phyloP scores from a whole-genome alignment of 768 basidiomycete genomes.

The Rhodotorula toruloides region DNA sequence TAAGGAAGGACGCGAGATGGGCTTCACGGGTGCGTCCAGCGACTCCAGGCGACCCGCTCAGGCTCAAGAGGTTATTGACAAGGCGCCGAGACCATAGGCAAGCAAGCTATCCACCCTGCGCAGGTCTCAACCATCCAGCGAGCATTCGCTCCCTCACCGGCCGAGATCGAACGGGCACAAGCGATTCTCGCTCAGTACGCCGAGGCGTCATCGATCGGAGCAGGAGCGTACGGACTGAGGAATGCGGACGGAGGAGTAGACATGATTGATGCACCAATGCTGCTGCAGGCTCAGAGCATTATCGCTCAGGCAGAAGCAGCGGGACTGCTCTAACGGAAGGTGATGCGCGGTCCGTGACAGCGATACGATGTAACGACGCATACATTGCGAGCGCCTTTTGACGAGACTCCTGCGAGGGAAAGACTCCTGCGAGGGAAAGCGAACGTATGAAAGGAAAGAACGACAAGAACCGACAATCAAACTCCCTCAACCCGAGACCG shows the following conservation, averaged over 20 bases:
- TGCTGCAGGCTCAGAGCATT: constrained; percentile 5
- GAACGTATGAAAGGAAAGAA: too few species aligned
- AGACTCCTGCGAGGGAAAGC: too few species aligned
- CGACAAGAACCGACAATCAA: too few species aligned
- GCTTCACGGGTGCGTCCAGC: constrained; percentile 56
- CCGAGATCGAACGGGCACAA: constrained; percentile 71
- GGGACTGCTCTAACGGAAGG: not conserved
- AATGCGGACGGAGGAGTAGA: constrained; percentile 53
- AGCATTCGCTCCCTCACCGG: constrained; percentile 67
- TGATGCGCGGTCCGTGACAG: not conserved
- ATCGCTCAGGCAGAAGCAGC: not conserved
- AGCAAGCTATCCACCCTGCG: constrained; percentile 88
- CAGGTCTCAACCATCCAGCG: constrained; percentile 73
- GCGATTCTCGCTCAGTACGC: constrained; percentile 66
- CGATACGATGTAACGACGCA: not conserved
- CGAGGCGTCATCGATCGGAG: constrained; percentile 46
- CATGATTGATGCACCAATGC: constrained; percentile 89
- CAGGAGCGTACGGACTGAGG: constrained; percentile 64
- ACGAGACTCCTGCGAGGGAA: too few species aligned
- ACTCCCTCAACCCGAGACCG: too few species aligned
- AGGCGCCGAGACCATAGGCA: not conserved
- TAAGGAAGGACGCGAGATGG: constrained; percentile 68
- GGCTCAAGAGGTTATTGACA: constrained; percentile 43
- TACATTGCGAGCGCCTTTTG: too few species aligned
- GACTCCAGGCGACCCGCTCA: not conserved